phyloP scores from a whole-genome alignment of 805 yeast species.

The Kluyveromyces aestuarii region DNA sequence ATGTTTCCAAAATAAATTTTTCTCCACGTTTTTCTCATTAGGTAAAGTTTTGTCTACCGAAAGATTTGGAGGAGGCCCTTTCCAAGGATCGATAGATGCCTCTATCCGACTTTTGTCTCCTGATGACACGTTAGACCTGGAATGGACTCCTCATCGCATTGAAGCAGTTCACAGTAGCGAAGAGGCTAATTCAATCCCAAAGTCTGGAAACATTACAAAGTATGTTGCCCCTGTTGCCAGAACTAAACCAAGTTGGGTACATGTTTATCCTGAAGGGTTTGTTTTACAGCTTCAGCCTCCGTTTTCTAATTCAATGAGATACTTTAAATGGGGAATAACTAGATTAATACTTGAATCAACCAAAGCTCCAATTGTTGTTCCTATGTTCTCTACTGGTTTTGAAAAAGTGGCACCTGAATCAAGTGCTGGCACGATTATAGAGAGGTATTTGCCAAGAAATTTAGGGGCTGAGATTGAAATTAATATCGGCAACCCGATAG shows the following conservation, averaged over 20 bases:
- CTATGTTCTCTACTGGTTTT: conserved; percentile 78
- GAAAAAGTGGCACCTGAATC: conserved; percentile 79
- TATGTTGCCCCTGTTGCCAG: conserved; percentile 51
- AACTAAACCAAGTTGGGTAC: conserved; percentile 77
- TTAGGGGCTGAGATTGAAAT: conserved; percentile 61
- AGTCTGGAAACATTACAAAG: conserved; percentile 5
- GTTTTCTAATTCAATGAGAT: conserved; percentile 77
- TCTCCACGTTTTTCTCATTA: conserved; percentile 60
- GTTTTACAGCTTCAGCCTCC: conserved; percentile 82
- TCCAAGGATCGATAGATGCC: conserved; percentile 85
- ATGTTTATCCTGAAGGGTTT: conserved; percentile 90
- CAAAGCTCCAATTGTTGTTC: conserved; percentile 76
- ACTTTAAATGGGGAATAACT: conserved; percentile 92
- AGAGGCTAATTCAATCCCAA: neutral
- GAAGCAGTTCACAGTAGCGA: neutral
- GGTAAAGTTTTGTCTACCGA: conserved; percentile 86
- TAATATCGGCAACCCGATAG: conserved; percentile 61
- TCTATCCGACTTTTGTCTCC: conserved; percentile 72
- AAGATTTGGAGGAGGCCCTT: conserved; percentile 88
- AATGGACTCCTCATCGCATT: conserved; percentile 27
- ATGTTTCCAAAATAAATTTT: conserved; percentile 54
- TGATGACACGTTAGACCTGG: conserved; percentile 47
- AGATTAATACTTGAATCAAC: conserved; percentile 77
- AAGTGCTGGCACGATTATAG: conserved; percentile 43
- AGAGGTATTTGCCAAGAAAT: conserved; percentile 52